Evolutionary conservation across 371 early-diverging fungal species (phyloP).

Genomic region (Mortierella sp.): DNA sequence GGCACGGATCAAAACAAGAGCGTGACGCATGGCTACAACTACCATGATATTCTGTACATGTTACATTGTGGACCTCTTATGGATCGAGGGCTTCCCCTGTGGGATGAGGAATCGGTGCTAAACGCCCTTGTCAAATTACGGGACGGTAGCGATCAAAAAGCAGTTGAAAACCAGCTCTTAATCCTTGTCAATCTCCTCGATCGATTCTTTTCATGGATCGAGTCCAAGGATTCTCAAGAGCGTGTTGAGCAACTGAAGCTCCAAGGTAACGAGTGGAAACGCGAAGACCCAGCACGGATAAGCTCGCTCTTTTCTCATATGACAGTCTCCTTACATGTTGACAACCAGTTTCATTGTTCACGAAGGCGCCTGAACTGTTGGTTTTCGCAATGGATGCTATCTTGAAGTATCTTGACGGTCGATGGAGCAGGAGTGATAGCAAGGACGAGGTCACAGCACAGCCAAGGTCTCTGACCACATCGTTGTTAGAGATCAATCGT

Average conservation of each 20-base stretch:
- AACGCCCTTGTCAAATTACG: conserved; percentile 31
- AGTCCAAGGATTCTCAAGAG: conserved; percentile 22
- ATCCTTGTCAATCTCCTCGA: conserved; percentile 35
- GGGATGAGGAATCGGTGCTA: conserved; percentile 34
- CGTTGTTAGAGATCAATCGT: conserved; percentile 39
- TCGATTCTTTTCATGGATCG: conserved; percentile 46
- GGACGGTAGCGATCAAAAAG: conserved; percentile 20
- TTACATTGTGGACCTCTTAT: conserved; percentile 47
- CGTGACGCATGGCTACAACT: neutral
- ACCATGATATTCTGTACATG: conserved; percentile 35
- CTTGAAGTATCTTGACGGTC: conserved; percentile 41
- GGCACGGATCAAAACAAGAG: neutral
- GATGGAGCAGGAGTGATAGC: conserved; percentile 27
- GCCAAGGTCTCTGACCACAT: conserved; percentile 13
- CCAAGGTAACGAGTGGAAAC: conserved; percentile 14
- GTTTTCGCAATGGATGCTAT: conserved; percentile 31
- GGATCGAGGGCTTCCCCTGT: conserved; percentile 9
- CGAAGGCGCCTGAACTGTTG: conserved; percentile 35
- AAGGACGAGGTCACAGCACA: conserved; percentile 12
- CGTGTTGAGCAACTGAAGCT: conserved; percentile 29
- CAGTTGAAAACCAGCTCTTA: conserved; percentile 39
- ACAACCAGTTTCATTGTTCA: conserved; percentile 23
- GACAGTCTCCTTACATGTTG: neutral
- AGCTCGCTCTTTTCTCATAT: neutral
- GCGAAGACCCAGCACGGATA: neutral